Evolutionary conservation across 352 stramenopile genomes (phyloP).

Genomic region (Globisporangium yorkense): DNA sequence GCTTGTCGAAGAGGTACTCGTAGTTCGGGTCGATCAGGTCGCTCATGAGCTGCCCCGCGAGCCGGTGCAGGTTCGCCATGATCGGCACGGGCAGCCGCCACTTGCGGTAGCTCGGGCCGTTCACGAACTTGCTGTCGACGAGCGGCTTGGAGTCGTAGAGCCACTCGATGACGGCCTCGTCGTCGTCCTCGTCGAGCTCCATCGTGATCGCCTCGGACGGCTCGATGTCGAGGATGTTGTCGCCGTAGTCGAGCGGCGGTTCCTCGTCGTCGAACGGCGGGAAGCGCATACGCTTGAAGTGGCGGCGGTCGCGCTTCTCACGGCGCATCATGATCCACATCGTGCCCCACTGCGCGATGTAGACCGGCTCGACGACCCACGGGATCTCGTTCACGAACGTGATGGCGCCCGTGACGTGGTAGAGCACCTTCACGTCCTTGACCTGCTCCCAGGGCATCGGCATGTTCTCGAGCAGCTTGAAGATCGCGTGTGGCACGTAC

Average conservation of each 20-base stretch:
- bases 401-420: constrained; percentile 99
- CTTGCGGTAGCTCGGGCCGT: constrained; percentile 96
- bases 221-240: constrained; percentile 97
- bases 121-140: constrained; percentile 92
- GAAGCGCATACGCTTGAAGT: constrained; percentile 99
- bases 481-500: constrained; percentile 99
- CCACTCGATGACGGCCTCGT: constrained; percentile 95
- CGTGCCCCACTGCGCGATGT: constrained; percentile 99
- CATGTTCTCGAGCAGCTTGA: constrained; percentile 99
- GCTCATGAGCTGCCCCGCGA: constrained; percentile 96
- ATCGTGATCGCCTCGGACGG: constrained; percentile 96
- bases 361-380: constrained; percentile 99
- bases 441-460: constrained; percentile 99
- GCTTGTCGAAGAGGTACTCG: constrained; percentile 91
- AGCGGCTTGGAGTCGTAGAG: constrained; percentile 97
- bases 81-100: constrained; percentile 97
- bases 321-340: constrained; percentile 99
- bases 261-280: constrained; percentile 99
- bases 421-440: constrained; percentile 98
- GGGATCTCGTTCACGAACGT: constrained; percentile 99
- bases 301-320: constrained; percentile 97
- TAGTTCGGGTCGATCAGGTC: constrained; percentile 97
- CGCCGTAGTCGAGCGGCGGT: constrained; percentile 93
- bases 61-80: constrained; percentile 97
- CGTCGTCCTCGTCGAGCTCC: constrained; percentile 95